Base-by-base conservation (phyloP, 441 rosid species). In the Erodium texanum region DNA sequence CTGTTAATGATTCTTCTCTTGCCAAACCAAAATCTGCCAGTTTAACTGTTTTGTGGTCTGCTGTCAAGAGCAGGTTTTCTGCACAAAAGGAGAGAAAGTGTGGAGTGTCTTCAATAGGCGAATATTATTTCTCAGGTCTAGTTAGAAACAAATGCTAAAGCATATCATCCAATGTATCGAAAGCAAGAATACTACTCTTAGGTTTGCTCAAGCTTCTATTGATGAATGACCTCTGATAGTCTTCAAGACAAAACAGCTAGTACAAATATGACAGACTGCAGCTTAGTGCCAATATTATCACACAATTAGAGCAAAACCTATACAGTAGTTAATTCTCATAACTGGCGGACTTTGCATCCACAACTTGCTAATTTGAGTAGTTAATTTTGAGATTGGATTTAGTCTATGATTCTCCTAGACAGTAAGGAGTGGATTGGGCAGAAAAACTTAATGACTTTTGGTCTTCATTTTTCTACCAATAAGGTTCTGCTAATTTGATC, bases 21-120 rank as follows among this genome's bases (percentile, higher is more conserved):
- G 90, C 90, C 70, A 86, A 79, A 63, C 88, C 90, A 66, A 86
- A 86, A 74, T 86, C 90, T 11, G 90, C 88, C 38, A 86, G 82
- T 76, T 86, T 86, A 19, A 84, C 79, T 61, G 88, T 86, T 76
- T 74, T 77, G 63, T 78, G 84, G 77, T 86, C 90, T 68, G 85
- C 86, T 11, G 88, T 82, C 77, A 86, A 78, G 70, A 86, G 90
- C 69, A 86, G 76, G 70, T 86, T 86, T 76, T 86, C 88, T 86
- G 84, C 79, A 77, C 23, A 66, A 34, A 7, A 24, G 15, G 9
- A 3, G 58, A 65, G 23, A 12, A 18, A 16, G 22, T 66, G 4
- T 66, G 23, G 16, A 68, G 27, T 23, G 56, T 63, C 3, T 7
- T 70, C 19, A 19, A 19, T 50, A 32, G 32, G 62, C 45, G 24